Evolutionary conservation across 2,329 filamentous ascomycete genomes (phyloP).

Genomic region (Lasiodiplodia sp.): DNA sequence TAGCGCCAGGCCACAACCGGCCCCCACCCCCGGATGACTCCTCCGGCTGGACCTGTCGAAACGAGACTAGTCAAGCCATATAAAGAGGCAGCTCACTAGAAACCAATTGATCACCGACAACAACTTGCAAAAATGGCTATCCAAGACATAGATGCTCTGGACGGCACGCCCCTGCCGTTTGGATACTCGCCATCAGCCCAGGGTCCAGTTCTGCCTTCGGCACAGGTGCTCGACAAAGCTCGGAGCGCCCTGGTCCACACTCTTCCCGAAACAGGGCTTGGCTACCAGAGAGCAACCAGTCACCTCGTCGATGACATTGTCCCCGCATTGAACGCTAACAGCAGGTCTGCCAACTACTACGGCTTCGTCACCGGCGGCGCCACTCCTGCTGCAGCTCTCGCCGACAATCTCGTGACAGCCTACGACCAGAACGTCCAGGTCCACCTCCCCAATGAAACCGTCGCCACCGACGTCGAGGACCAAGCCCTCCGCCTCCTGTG

Average conservation of each 20-base stretch:
- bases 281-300: constrained; percentile 49
- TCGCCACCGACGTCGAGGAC: constrained; percentile 79
- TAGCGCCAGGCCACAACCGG: too few relatives aligned
- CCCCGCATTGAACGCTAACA: constrained; percentile 70
- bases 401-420: constrained; percentile 82
- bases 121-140: background rate
- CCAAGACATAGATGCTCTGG: background rate
- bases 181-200: background rate
- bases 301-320: constrained; percentile 57
- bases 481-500: constrained; percentile 73
- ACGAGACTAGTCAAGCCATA: background rate
- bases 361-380: constrained; percentile 87
- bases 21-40: constrained; percentile 2
- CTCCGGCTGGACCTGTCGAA: constrained; percentile 15
- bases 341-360: constrained; percentile 68
- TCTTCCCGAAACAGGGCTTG: constrained; percentile 52
- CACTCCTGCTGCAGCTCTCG: constrained; percentile 79
- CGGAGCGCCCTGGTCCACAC: constrained; percentile 44
- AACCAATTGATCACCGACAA: background rate
- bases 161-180: background rate
- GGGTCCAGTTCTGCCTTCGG: constrained; percentile 45
- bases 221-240: constrained; percentile 39
- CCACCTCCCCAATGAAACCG: constrained; percentile 77
- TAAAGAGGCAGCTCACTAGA: background rate
- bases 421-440: constrained; percentile 87